A percentile compares a stretch with the other conserved stretches of the same genome.
Conservation (phyloP, 169 alveolate species). For the Plasmodium sp. region DNA sequence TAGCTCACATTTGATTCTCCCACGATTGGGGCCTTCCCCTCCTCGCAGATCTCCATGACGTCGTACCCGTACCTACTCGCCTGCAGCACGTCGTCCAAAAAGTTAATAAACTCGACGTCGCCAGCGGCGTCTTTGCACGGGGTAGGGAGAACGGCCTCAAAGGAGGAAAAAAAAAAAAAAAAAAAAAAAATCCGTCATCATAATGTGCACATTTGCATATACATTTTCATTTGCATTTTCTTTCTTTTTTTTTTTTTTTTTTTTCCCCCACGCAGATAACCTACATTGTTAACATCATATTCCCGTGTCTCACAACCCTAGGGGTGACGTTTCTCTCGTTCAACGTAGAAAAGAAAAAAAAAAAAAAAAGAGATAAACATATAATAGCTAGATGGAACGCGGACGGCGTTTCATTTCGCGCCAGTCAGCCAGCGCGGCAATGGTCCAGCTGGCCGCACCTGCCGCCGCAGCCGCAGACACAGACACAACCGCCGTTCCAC, state of each 20-base stretch:
- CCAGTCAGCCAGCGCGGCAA: background rate
- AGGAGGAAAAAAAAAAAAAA: background rate
- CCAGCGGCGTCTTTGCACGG: slow-evolving; percentile 73
- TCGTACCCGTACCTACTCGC: slow-evolving; percentile 18
- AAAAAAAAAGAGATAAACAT: background rate
- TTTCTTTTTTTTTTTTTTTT: background rate
- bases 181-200: background rate
- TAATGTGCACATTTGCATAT: background rate
- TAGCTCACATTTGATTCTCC: background rate
- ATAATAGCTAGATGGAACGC: background rate
- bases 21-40: background rate
- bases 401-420: background rate
- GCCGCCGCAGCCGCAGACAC: background rate
- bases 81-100: slow-evolving; percentile 41
- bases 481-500: background rate
- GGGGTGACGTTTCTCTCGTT: slow-evolving; percentile 31
- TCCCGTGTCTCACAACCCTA: slow-evolving; percentile 54
- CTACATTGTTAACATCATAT: slow-evolving; percentile 42
- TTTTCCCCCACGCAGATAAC: slow-evolving; percentile 18
- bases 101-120: slow-evolving; percentile 48
- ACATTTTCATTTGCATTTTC: no score
- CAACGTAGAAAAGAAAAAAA: slow-evolving; percentile 12
- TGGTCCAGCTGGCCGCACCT: background rate
- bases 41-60: slow-evolving; percentile 53
- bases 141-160: slow-evolving; percentile 10